Base-by-base conservation (phyloP, 768 basidiomycete genomes). In the Phanerodontia chrysosporium region DNA sequence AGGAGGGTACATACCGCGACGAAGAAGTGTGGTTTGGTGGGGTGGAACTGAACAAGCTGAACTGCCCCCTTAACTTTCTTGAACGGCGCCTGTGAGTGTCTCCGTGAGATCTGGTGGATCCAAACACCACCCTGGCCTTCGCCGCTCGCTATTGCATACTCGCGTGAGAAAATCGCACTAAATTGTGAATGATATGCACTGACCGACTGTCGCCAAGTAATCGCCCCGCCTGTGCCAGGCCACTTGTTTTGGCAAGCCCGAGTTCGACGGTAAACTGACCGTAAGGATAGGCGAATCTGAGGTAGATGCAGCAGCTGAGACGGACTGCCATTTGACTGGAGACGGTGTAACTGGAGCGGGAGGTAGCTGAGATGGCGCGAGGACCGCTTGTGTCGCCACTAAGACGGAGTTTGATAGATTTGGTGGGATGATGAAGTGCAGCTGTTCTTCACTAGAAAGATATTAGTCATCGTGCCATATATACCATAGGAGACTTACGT, bases 81-180 rank as follows among this genome's bases (percentile, higher is more conserved):
- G 85, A 99, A 98, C 12, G 97, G 97, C 4, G 95, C 92, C 74
- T 99, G 97, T 3, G 96, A 98, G 72, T 97, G 90, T 70, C 95
- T 86, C 60, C 90, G 88, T 28, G 91, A 89, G 18, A 97, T 72
- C 69, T 99, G 97, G 70, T 99, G 97, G 53, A 99, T 97, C 85
- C 96, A 94, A 28, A 98, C 91, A 46, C 86, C 84, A 35, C 89
- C 87, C 69, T 92, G 90, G 32, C 79, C 81, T 51, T 86, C 90
- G 63, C 78, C 80, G 64, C 76, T 82, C 16, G 87, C 87, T 89
- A 62, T 64, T 25, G 28, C 55, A 61, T 44, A 4, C 16, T 10
- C 7, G 1, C 10, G 21, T 51, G n/a, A 51, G 29, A 30, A 49
- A 28, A 16, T 53, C 55, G 28, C 16, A 3, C 16, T 16, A 22